Evolutionary conservation across 2,329 filamentous ascomycete species (phyloP), one percentile per base, ranked within the genome.

Genomic region (Pyrenophora graminea): DNA sequence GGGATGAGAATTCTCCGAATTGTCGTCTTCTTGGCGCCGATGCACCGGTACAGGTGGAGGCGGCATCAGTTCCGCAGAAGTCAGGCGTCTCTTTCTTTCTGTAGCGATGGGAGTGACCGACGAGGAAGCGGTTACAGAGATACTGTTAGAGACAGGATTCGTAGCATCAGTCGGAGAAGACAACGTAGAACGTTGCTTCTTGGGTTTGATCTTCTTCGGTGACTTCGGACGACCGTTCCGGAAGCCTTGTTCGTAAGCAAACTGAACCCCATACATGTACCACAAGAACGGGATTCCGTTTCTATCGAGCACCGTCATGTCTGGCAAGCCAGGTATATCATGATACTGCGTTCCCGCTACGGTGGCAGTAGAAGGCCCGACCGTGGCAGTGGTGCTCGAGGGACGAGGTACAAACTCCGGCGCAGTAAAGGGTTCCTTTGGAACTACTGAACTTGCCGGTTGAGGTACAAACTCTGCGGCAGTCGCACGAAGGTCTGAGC

Each of bases 401-500:
- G 19, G 19, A 21, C 19, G 46, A 44, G 8, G n/a, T 27, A 10
- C 19, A 30, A 27, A 51, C 21, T 36, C n/a, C 4, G 34, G 39
- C 12, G 40, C 36, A 9, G 48, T 9, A 4, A 4, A 13, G n/a
- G 4, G 37, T 18, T n/a, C 18, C 19, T 32, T 19, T 21, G 23
- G 19, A 6, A 31, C 15, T 9, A 34, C 18, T 15, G 19, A 12
- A 18, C 31, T 8, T 4, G 15, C 18, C 23, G 38, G 31, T 8
- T 54, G 50, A 30, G 69, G 69, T 31, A 70, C 49, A 23, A 72
- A 72, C 15, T 63, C 66, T 6, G 60, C 51, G 3, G 69, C 70
- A 30, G 67, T 71, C 10, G 70, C 59, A 30, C 70, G 64, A 17
- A 72, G 54, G 18, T 64, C 61, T 0, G 68, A 69, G 8, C 48